These are phyloP conservation scores for Berberis vulgaris DNA, from an alignment of 164 flowering plant genomes.

Conservation along the genomic window DNA sequence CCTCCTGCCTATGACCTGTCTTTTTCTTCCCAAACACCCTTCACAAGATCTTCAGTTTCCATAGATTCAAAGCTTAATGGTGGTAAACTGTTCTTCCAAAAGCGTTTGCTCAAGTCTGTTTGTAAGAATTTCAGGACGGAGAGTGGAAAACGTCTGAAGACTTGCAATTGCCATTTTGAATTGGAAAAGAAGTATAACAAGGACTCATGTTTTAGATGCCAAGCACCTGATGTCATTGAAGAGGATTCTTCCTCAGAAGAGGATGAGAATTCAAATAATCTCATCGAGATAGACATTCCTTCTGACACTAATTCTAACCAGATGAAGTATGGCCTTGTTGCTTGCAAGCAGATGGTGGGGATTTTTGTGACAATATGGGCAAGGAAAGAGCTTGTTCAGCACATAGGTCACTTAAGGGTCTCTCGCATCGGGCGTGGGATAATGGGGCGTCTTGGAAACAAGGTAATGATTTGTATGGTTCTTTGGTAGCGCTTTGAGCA, in stretches of 20 bases:
- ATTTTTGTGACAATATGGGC: slow-evolving; percentile 71
- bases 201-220: slow-evolving; percentile 58
- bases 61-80: slow-evolving; percentile 16
- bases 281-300: slow-evolving; percentile 10
- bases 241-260: slow-evolving; percentile 47
- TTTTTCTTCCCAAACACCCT: slow-evolving; percentile 12
- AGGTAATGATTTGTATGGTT: slow-evolving; percentile 29
- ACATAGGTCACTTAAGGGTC: slow-evolving; percentile 57
- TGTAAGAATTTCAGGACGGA: slow-evolving; percentile 55
- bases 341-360: slow-evolving; percentile 85
- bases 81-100: slow-evolving; percentile 44
- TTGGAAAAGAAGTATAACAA: slow-evolving; percentile 36
- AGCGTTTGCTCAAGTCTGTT: slow-evolving; percentile 47
- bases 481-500: not conserved
- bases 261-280: slow-evolving; percentile 34
- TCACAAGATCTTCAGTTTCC: slow-evolving; percentile 11
- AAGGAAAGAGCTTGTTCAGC: slow-evolving; percentile 53
- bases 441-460: slow-evolving; percentile 82
- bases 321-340: slow-evolving; percentile 48
- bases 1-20: slow-evolving; percentile 9
- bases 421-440: slow-evolving; percentile 64
- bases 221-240: slow-evolving; percentile 22
- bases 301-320: slow-evolving; percentile 13
- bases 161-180: slow-evolving; percentile 52
- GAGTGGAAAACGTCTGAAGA: slow-evolving; percentile 39